Conservation (phyloP, 805 yeast genomes). For the Saturnispora silvae region DNA sequence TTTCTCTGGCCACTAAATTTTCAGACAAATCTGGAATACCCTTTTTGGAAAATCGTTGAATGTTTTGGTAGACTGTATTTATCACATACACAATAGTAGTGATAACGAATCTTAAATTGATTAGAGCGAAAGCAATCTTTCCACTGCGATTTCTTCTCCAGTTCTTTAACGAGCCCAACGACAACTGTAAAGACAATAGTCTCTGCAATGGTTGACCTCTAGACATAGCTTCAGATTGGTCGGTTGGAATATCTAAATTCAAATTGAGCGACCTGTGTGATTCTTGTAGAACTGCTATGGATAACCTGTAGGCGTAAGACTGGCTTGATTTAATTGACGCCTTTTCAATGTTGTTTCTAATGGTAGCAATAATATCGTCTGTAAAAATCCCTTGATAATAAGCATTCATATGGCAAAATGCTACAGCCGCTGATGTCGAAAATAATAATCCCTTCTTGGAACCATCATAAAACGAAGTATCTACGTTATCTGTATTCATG, state of each 20-base stretch:
- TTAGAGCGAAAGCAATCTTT: conserved; percentile 47
- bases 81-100: conserved; percentile 58
- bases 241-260: conserved; percentile 58
- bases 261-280: conserved; percentile 68
- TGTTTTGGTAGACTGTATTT: conserved; percentile 54
- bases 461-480: conserved; percentile 7
- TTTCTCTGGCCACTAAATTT: conserved; percentile 41
- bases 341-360: conserved; percentile 37
- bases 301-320: conserved; percentile 25
- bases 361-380: conserved; percentile 58
- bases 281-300: conserved; percentile 44
- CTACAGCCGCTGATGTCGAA: conserved; percentile 48
- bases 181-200: conserved; percentile 56
- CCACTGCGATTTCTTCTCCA: conserved; percentile 32
- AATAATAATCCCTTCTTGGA: conserved; percentile 26
- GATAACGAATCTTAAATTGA: conserved; percentile 61
- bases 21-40: conserved; percentile 37
- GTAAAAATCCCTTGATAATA: conserved; percentile 57
- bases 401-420: conserved; percentile 56
- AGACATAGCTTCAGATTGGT: conserved; percentile 64
- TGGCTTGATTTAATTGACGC: conserved; percentile 15
- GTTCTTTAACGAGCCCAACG: conserved; percentile 41
- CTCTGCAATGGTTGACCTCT: conserved; percentile 73
- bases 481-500: conserved; percentile 14
- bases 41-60: conserved; percentile 46